These are phyloP conservation scores for Imleria badia DNA, from an alignment of 768 basidiomycete genomes.

Conservation along the genomic window DNA sequence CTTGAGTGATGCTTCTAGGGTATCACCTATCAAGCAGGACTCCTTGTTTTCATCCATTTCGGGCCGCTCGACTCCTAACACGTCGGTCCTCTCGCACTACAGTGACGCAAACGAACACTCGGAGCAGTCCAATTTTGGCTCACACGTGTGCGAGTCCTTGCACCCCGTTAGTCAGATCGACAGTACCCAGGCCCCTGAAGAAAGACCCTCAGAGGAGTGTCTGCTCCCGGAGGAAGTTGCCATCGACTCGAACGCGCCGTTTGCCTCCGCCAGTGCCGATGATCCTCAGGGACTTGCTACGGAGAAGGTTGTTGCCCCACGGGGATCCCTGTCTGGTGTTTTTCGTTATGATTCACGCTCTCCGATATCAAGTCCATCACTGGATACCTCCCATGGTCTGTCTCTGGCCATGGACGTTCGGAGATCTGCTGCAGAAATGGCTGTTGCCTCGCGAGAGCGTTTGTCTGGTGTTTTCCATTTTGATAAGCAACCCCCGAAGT, in stretches of 20 bases:
- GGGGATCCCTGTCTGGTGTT: background rate
- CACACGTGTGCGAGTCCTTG: background rate
- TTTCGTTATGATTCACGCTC: background rate
- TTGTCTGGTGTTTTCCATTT: background rate
- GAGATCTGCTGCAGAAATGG: background rate
- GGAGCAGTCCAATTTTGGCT: background rate
- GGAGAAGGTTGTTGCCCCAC: background rate
- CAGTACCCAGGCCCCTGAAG: background rate
- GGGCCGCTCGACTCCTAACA: conserved; percentile 23
- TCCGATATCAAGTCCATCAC: background rate
- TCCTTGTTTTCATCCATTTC: conserved; percentile 20
- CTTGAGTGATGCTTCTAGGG: conserved; percentile 15
- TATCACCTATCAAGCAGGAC: conserved; percentile 18
- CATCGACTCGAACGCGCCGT: background rate
- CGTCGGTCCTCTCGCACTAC: conserved; percentile 22
- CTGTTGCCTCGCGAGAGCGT: background rate
- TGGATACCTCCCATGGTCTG: background rate
- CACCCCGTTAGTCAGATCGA: background rate
- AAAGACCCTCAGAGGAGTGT: background rate
- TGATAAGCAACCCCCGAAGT: background rate
- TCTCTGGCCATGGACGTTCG: background rate
- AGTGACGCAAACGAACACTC: conserved; percentile 12
- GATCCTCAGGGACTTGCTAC: background rate
- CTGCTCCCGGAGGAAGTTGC: background rate
- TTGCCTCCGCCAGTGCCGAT: background rate